Conservation (phyloP, 352 stramenopile genomes). For the Globisporangium sylvaticum region DNA sequence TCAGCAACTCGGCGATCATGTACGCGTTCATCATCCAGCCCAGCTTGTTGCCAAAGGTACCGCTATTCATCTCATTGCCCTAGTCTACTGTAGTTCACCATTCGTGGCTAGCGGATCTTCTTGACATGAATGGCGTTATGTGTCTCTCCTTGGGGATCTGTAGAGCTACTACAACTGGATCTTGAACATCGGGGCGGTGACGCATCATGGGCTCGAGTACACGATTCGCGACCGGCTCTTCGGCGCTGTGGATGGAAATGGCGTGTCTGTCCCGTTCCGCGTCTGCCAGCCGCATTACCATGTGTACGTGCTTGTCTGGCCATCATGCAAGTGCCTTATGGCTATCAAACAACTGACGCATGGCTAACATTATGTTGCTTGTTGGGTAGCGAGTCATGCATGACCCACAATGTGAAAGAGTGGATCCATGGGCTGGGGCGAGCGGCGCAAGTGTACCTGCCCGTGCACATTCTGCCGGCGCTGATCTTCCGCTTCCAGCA, state of each 20-base stretch:
- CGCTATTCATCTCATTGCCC: background rate
- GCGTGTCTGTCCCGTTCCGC: constrained; percentile 49
- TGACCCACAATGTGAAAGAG: constrained; percentile 72
- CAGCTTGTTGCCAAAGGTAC: constrained; percentile 66
- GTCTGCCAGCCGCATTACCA: constrained; percentile 84
- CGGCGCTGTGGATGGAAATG: constrained; percentile 37
- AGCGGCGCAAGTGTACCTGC: constrained; percentile 76
- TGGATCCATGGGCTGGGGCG: constrained; percentile 65
- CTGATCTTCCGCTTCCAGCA: constrained; percentile 74
- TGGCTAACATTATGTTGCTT: background rate
- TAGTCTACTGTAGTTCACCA: background rate
- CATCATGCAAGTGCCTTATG: too few relatives aligned
- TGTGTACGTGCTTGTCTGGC: constrained; percentile 38
- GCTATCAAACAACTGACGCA: background rate
- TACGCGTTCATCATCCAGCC: constrained; percentile 74
- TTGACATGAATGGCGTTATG: background rate
- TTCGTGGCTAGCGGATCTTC: background rate
- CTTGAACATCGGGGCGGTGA: constrained; percentile 64
- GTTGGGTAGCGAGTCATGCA: constrained; percentile 66
- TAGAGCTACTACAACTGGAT: constrained; percentile 87
- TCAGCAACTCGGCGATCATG: constrained; percentile 79
- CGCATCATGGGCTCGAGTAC: constrained; percentile 69
- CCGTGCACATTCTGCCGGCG: constrained; percentile 74
- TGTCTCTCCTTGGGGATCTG: background rate
- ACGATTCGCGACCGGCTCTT: constrained; percentile 55